These are phyloP conservation scores for Hepatocystis sp. DNA, from an alignment of 169 alveolate species.

Conservation along the genomic window DNA sequence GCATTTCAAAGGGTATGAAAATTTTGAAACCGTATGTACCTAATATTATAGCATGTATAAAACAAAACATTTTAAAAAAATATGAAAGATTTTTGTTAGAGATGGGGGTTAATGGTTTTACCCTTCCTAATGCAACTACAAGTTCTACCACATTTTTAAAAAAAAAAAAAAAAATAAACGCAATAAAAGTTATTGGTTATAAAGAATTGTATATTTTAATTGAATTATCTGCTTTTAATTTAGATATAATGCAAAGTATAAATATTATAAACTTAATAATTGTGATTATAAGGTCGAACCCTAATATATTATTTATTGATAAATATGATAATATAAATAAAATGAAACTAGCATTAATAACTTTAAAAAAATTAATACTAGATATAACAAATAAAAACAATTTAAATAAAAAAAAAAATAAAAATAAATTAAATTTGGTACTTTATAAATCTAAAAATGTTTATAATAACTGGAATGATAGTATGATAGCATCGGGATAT, in stretches of 20 bases:
- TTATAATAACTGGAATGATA: background rate
- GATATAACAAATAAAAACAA: constrained; percentile 20
- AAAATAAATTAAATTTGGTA: no score
- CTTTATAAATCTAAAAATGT: no score
- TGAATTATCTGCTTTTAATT: constrained; percentile 71
- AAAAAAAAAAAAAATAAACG: constrained; percentile 18
- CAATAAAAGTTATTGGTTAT: constrained; percentile 34
- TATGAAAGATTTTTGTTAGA: constrained; percentile 16
- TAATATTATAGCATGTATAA: constrained; percentile 52
- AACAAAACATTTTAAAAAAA: constrained; percentile 23
- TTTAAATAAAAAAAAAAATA: background rate
- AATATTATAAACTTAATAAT: constrained; percentile 42
- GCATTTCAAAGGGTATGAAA: constrained; percentile 17
- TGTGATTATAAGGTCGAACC: constrained; percentile 31
- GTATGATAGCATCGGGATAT: no score
- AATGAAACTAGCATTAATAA: constrained; percentile 41
- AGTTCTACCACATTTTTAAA: background rate
- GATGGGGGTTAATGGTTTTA: no score
- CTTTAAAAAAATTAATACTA: constrained; percentile 49
- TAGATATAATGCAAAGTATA: constrained; percentile 32
- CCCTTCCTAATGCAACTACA: background rate
- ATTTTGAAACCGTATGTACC: constrained; percentile 59
- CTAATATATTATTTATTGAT: constrained; percentile 19
- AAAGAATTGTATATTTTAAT: constrained; percentile 65
- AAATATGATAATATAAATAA: constrained; percentile 19